Evolutionary conservation across 805 yeast species (phyloP), one percentile per base, ranked within the genome.

Genomic region (Trichomonascus vanleenenianus): DNA sequence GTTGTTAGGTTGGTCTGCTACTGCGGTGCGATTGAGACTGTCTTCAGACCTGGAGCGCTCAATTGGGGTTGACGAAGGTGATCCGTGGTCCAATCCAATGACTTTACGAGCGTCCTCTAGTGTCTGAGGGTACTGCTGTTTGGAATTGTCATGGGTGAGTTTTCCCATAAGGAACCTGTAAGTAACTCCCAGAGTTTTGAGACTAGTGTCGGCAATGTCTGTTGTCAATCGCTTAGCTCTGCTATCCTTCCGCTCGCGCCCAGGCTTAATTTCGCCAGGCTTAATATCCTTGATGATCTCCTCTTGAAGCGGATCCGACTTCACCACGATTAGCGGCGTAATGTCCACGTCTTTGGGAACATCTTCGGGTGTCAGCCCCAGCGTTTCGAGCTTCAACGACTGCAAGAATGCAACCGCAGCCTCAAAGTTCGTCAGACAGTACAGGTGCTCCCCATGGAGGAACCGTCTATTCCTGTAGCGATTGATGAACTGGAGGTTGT

Each of bases 371-470:
- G 53, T 62, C 18, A 58, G 49, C 10, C 61, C 62, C 18, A 68
- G 47, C 3, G 60, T 52, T 4, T 59, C 59, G 31, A 63, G 49
- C 14, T 62, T 59, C 14, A 64, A 53, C 10, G 64, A 55, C 42
- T 66, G 67, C 18, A 69, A 42, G 40, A 68, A 61, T 27, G 59
- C 61, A 9, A 66, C 57, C 6, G 70, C 69, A 2, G 74, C 74
- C 45, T 69, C 74, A 33, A 67, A 55, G 47, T 70, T 69, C 15
- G 74, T 69, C 34, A 69, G 53, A 49, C 72, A 66, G 50, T 70
- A 69, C 32, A 63, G 57, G 7, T 61, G 50, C 44, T 67, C 71
- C 16, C 73, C 73, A 20, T 55, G 51, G 10, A 68, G 44, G 5
- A 53, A 53, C 6, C 52, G 45, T 5, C 51, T 44, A 32, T 68